Evolutionary conservation across 345 rosid species (phyloP).

Genomic region (Melaleuca alternifolia): DNA sequence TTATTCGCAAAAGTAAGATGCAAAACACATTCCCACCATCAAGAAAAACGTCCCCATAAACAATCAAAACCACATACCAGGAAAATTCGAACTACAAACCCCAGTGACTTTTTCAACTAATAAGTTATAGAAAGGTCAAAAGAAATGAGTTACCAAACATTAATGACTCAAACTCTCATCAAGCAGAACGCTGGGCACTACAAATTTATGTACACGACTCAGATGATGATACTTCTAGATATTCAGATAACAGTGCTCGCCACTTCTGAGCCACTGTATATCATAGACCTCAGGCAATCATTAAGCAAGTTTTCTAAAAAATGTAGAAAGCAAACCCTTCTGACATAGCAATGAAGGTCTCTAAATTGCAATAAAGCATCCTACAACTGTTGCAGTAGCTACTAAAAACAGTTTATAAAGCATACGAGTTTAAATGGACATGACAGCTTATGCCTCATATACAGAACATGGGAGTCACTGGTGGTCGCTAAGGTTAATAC

Average conservation of each 20-base stretch:
- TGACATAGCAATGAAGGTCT: neutral
- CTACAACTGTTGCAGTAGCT: neutral
- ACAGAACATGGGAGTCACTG: conserved; percentile 5
- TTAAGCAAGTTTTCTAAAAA: neutral
- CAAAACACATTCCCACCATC: neutral
- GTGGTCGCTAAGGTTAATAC: conserved; percentile 22
- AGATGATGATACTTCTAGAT: neutral
- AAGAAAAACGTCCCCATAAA: neutral
- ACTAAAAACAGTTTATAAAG: neutral
- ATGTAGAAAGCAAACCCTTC: neutral
- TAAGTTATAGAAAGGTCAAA: neutral
- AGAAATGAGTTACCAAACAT: neutral
- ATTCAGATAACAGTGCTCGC: neutral
- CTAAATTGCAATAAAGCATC: neutral
- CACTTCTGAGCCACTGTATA: neutral
- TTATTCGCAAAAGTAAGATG: neutral
- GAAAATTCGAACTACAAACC: neutral
- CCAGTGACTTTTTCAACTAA: neutral
- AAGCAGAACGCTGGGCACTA: neutral
- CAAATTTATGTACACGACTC: neutral
- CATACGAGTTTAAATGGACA: conserved; percentile 15
- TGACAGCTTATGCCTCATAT: neutral
- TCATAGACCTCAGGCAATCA: neutral
- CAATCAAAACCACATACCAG: neutral
- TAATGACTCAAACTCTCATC: neutral